Evolutionary conservation across 192 early-diverging fungal species (phyloP).

Genomic region (Umbelopsis vinacea): DNA sequence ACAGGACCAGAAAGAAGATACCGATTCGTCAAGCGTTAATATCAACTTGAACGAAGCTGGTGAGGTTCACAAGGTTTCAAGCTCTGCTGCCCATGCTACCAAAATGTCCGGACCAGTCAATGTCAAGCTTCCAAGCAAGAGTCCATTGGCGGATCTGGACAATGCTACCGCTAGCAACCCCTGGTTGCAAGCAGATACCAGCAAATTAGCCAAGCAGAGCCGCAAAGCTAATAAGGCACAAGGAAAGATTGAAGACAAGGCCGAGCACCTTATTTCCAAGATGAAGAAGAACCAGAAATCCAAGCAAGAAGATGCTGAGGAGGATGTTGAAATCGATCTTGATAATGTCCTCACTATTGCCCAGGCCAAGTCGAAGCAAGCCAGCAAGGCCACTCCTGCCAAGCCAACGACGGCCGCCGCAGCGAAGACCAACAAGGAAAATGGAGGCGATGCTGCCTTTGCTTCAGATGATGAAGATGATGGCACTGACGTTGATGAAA

Average conservation of each 20-base stretch:
- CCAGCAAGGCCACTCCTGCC: neutral
- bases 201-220: slow-evolving; percentile 51
- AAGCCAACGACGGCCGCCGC: neutral
- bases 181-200: slow-evolving; percentile 70
- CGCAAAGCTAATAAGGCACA: slow-evolving; percentile 59
- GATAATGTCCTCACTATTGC: slow-evolving; percentile 59
- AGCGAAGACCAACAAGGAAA: neutral
- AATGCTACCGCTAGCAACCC: slow-evolving; percentile 63
- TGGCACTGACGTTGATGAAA: slow-evolving; percentile 45
- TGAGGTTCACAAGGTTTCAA: slow-evolving; percentile 54
- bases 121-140: slow-evolving; percentile 42
- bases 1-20: neutral
- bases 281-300: slow-evolving; percentile 63
- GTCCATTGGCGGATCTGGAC: slow-evolving; percentile 31
- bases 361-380: slow-evolving; percentile 17
- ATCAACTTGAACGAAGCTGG: slow-evolving; percentile 59
- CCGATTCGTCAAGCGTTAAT: slow-evolving; percentile 2
- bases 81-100: slow-evolving; percentile 56
- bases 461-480: slow-evolving; percentile 44
- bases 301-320: slow-evolving; percentile 46
- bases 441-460: slow-evolving; percentile 33
- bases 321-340: slow-evolving; percentile 73
- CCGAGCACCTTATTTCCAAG: slow-evolving; percentile 69
- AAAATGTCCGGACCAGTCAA: slow-evolving; percentile 60
- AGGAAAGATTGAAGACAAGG: slow-evolving; percentile 58